A percentile compares a stretch with the other conserved stretches of the same genome.
Evolutionary conservation across 2,329 filamentous ascomycete genomes (phyloP).

Genomic region (Aspergillus neoniger): DNA sequence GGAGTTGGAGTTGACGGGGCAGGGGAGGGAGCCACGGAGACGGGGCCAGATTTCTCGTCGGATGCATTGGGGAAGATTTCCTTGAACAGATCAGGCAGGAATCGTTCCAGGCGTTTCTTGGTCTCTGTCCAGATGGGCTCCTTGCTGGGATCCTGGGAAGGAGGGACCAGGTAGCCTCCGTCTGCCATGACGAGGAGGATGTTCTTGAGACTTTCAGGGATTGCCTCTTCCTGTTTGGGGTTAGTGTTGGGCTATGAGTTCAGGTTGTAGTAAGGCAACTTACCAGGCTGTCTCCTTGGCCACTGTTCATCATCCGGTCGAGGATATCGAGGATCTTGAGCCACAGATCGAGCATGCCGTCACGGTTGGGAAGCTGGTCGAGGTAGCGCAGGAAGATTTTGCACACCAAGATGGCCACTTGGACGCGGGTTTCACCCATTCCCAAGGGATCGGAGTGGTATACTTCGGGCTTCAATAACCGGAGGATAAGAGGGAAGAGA

Average conservation of each 20-base stretch:
- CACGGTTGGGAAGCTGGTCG: constrained; percentile 78
- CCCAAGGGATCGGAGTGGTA: constrained; percentile 87
- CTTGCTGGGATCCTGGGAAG: constrained; percentile 53
- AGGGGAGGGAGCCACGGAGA: neutral
- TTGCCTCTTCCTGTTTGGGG: constrained; percentile 75
- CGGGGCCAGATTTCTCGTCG: neutral
- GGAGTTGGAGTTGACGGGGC: neutral
- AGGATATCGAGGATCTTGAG: constrained; percentile 88
- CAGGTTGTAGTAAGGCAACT: neutral
- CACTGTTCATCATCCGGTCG: constrained; percentile 94
- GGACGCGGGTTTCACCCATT: constrained; percentile 93
- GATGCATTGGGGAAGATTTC: constrained; percentile 55
- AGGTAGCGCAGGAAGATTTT: constrained; percentile 96
- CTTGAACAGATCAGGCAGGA: constrained; percentile 60
- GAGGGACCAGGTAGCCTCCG: constrained; percentile 78
- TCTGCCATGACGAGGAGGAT: constrained; percentile 93
- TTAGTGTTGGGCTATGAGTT: neutral
- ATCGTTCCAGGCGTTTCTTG: constrained; percentile 60
- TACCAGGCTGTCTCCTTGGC: constrained; percentile 85
- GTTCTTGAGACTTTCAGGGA: constrained; percentile 94
- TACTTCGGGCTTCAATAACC: constrained; percentile 89
- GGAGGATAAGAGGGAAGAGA: constrained; percentile 84
- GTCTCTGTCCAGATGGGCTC: constrained; percentile 63
- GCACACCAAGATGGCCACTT: constrained; percentile 85
- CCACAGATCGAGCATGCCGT: constrained; percentile 90